Base-by-base conservation (phyloP, 2,329 filamentous ascomycete species). In the Herpotrichia juniperi region DNA sequence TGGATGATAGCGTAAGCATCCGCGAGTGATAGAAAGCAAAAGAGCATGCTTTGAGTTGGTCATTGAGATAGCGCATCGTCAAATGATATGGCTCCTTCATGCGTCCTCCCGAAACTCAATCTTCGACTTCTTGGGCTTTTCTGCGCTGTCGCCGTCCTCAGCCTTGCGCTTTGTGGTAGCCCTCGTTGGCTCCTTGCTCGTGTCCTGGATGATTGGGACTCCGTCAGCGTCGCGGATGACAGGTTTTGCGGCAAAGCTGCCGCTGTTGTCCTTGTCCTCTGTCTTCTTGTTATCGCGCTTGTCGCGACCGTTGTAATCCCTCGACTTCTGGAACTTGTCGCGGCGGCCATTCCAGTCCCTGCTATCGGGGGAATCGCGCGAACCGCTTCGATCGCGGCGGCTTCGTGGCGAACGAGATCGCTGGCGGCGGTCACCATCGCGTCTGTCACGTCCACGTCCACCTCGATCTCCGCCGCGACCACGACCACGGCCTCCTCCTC, bases 91-190 rank as follows among this genome's bases (percentile, higher is more conserved):
- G 5, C 4, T 42, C 9, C 26, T 9, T 7, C 16, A 53, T 2
- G 34, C 51, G 32, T 71, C 69, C 51, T 70, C 61, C 63, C 68
- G 69, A 58, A 71, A 64, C 60, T 66, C 63, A n/a, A 71, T 34
- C 66, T 71, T 72, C 51, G 56, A 56, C 59, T 71, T 70, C 68
- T 72, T 72, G 40, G 61, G 48, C 47, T 50, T 57, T 26, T 52
- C 54, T 2, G 49, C 54, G 32, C 50, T 53, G 24, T 59, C 55
- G 28, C 56, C 54, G 32, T 66, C 64, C 4, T 62, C 61, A 30
- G 66, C 68, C 62, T 69, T 71, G 63, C 68, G 68, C 64, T 72
- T 72, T 59, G 66, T 70, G 50, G 59, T 59, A 47, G 66, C 64
- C 68, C 71, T 72, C 37, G 61, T 49, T 44, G 67, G 67, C 67